Evolutionary conservation across 129 eudicot genomes (phyloP), one percentile per base, ranked within the genome.

Genomic region (Chrysanthemum makinoi): DNA sequence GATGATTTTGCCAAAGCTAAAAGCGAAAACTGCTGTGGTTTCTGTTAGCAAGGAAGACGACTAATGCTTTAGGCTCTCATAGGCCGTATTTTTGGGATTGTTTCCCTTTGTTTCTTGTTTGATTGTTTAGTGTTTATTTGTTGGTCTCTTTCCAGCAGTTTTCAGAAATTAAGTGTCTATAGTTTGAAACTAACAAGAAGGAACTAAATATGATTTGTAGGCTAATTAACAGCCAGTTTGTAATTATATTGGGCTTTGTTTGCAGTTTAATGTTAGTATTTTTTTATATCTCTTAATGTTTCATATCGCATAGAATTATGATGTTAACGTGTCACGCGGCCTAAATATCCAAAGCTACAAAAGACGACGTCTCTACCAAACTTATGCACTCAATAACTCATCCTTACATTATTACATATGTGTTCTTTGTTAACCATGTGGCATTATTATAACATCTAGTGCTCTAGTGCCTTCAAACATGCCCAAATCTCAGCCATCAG

Each of bases 121-220:
- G 49, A 14, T 60, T 66, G 53, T 44, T 69, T 70, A 24, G 53
- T 74, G 62, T 81, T 81, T 50, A 14, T 82, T 80, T 8, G 49
- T 56, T 61, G 72, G 77, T 77, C 59, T 59, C 63, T 77, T 53
- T 46, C 59, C 53, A 24, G 71, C 57, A 63, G 62, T 53, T 51
- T 63, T 62, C 24, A 14, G 63, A 46, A 65, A 60, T 70, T 33
- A 70, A 68, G 46, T 83, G 81, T 70, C 66, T 56, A 79, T 80
- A 73, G 74, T 74, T 70, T 74, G 70, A 79, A 81, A 64, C 78
- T 74, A 56, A 80, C 79, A 79, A 63, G 81, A 54, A 55, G 64
- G 77, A 67, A 82, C 71, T 75, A 59, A 16, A 64, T 61, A 58
- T 82, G 56, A 77, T 63, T 78, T 79, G 73, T 73, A 82, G 85